These are phyloP conservation scores for Chrysanthemum lavandulifolium DNA, from an alignment of 129 eudicot species.

Conservation along the genomic window DNA sequence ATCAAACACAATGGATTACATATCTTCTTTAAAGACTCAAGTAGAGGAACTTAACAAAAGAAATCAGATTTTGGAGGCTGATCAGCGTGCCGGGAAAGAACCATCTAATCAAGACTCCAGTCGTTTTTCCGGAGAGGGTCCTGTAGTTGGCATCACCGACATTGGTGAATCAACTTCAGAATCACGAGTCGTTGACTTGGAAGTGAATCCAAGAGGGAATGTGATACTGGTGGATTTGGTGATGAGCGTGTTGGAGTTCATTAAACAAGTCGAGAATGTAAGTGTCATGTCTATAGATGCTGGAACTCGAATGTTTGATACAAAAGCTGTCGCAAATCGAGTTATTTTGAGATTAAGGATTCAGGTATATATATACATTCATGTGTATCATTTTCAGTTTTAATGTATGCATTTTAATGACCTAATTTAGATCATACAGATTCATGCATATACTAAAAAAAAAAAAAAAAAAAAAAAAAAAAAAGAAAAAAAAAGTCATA, in stretches of 20 bases:
- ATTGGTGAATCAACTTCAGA: slow-evolving; percentile 50
- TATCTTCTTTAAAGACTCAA: slow-evolving; percentile 54
- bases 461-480: no score
- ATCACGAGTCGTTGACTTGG: slow-evolving; percentile 43
- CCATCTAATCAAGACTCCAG: slow-evolving; percentile 8
- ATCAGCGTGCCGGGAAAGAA: slow-evolving; percentile 5
- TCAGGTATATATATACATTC: slow-evolving; percentile 50
- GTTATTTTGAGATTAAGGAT: slow-evolving; percentile 50
- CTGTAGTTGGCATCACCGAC: slow-evolving; percentile 26
- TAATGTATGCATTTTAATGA: no score
- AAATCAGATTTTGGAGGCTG: slow-evolving; percentile 54
- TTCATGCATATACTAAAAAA: no score
- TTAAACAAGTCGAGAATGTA: slow-evolving; percentile 39
- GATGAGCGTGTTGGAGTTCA: slow-evolving; percentile 42
- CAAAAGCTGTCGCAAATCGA: slow-evolving; percentile 22
- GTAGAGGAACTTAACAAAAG: slow-evolving; percentile 53
- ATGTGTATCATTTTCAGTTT: no score
- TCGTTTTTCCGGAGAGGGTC: slow-evolving; percentile 29
- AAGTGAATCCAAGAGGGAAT: slow-evolving; percentile 54
- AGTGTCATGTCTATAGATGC: slow-evolving; percentile 50
- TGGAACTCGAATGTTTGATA: slow-evolving; percentile 28
- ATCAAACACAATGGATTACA: slow-evolving; percentile 51
- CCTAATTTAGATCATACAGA: no score
- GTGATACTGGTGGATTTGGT: slow-evolving; percentile 40
- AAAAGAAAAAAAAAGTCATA: no score